Base-by-base conservation (phyloP, 768 basidiomycete genomes). In the Trametes cingulata region DNA sequence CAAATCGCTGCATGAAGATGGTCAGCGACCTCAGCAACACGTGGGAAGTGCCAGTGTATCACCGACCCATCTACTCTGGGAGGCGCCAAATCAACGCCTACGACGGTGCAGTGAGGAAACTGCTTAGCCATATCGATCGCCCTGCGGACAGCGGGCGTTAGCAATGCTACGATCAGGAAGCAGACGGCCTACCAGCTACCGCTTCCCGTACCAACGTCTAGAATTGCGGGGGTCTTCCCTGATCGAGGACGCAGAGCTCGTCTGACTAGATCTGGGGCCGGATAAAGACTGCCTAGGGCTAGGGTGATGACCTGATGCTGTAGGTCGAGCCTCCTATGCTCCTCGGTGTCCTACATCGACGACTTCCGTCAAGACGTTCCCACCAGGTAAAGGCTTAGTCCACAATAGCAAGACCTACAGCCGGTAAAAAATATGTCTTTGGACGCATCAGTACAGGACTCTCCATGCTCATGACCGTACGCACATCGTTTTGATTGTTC, bases 131-230 rank as follows among this genome's bases (percentile, higher is more conserved):
- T 74, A 42, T 70, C 73, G 22, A 73, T 56, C 17, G 71, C 72
- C 73, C 73, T 74, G 50, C 17, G 17, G 53, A 55, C 55, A 42
- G 37, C 10, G 14, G 42, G 33, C 14, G 39, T 57, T 12, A 39
- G 39, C 19, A 22, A 27, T 25, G 25, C 52, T 15, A n/a, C n/a
- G n/a, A n/a, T 22, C 49, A 25, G 20, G 19, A 40, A 51, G n/a
- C 29, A 24, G 59, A 25, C n/a, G 24, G 65, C 65, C 61, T 33
- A 72, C 73, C 73, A 74, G 36, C 70, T 72, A 36, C 73, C 72
- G 41, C 72, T 72, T n/a, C 72, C 72, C 10, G 71, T 70, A 7
- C 73, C 72, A 20, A 73, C 67, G 47, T 74, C 73, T 14, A 73
- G 54, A 20, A 72, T 67, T 3, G 64, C 60, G 17, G 72, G 72